Percentiles rank a stretch among this genome's conserved stretches.
phyloP scores from a whole-genome alignment of 805 yeast genomes.

The Saccharomycopsis capsularis region DNA sequence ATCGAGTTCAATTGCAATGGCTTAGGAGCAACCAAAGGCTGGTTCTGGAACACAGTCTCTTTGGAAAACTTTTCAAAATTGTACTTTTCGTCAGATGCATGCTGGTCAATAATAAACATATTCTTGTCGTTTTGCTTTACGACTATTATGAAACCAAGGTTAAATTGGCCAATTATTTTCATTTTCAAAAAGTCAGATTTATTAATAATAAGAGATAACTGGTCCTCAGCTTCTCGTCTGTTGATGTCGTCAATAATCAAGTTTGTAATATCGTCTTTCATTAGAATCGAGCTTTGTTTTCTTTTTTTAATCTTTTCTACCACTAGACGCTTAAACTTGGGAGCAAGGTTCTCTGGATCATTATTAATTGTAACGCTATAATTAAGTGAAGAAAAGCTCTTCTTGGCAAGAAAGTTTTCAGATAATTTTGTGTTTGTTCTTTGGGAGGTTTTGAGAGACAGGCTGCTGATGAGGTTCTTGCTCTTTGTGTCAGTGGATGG shows the following conservation, averaged over 20 bases:
- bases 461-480: too few relatives aligned
- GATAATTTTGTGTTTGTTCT: not conserved
- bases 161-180: slow-evolving; percentile 89
- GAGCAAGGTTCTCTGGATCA: not conserved
- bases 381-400: not conserved
- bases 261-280: not conserved
- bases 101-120: slow-evolving; percentile 89
- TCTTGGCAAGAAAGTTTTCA: not conserved
- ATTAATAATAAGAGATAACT: slow-evolving; percentile 51
- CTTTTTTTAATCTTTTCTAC: too few relatives aligned
- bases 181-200: slow-evolving; percentile 69
- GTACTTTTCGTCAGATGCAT: slow-evolving; percentile 93
- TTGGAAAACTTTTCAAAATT: slow-evolving; percentile 71
- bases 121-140: slow-evolving; percentile 44
- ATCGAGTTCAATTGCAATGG: slow-evolving; percentile 59
- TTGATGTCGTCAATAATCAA: slow-evolving; percentile 36
- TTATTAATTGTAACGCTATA: not conserved
- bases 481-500: too few relatives aligned
- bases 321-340: not conserved
- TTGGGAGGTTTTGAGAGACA: too few relatives aligned
- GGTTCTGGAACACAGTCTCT: slow-evolving; percentile 53
- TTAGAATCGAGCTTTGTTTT: too few relatives aligned
- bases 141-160: slow-evolving; percentile 87
- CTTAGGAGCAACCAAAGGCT: slow-evolving; percentile 58
- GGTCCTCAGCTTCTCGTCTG: slow-evolving; percentile 43